Evolutionary conservation across 257 asterid genomes (phyloP), one percentile per base, ranked within the genome.

Genomic region (Handroanthus guayacan): DNA sequence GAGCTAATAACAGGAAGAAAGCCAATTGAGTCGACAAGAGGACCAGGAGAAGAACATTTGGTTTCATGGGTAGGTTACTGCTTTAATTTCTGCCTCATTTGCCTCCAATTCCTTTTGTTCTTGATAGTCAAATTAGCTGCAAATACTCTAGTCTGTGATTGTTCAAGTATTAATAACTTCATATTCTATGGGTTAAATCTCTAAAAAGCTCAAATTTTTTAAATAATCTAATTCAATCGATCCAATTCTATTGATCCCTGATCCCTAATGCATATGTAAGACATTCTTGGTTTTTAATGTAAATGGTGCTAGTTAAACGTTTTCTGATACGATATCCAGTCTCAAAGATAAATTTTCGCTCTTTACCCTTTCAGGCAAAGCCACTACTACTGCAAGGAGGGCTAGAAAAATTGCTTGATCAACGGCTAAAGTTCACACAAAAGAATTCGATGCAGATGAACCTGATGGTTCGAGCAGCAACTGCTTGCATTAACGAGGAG

Each of bases 1-100:
- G 94, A 90, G 68, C 85, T 90, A 25, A 51, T 90, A 20, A 90
- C 91, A 7, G 94, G 96, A 25, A 73, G 96, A 80, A 90, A 86
- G 69, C 94, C 96, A 52, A 90, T 89, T n/a, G 96, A 90, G 75
- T 78, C 87, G 8, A 89, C 79, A 84, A 80, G 91, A 72, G 94
- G 96, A 75, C 86, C 86, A 0, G 91, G 94, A 78, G 94, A 90
- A 82, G 97, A 90, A 78, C 89, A 89, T 79, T 80, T 89, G 80
- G 96, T 89, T 55, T 78, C 81, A 36, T 89, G 94, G 95, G 93
- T 91, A 85, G 2, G 88, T 79, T 77, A 69, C 64, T 54, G 45
- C 61, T 75, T 75, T 62, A 71, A 12, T 76, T 51, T 50, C 31
- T 79, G 13, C 52, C 43, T 17, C 14, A 39, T 9, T 58, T 25